phyloP scores from a whole-genome alignment of 495 filamentous ascomycete genomes.

The Hypoxylon perforatum region DNA sequence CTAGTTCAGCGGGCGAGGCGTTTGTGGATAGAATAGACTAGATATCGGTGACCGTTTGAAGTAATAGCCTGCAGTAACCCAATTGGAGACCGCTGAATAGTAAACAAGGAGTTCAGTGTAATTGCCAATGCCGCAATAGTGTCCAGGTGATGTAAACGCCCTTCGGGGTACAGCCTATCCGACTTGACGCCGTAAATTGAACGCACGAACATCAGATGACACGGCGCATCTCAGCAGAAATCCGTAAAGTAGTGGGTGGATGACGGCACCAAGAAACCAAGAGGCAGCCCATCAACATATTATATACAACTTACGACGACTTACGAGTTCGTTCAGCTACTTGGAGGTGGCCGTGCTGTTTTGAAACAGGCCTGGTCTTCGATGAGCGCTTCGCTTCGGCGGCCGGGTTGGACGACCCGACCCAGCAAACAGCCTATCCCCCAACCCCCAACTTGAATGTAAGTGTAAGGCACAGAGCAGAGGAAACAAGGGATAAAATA shows the following conservation, averaged over 20 bases:
- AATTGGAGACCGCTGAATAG: conserved; percentile 15
- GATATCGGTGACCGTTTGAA: conserved; percentile 24
- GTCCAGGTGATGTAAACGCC: not conserved
- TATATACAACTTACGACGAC: conserved; percentile 31
- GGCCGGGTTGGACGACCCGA: conserved; percentile 20
- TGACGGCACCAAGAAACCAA: conserved; percentile 5
- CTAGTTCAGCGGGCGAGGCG: conserved; percentile 36
- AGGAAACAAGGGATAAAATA: not conserved
- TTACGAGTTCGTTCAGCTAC: conserved; percentile 19
- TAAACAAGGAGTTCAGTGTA: conserved; percentile 12
- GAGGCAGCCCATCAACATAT: conserved; percentile 31
- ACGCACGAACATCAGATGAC: conserved; percentile 10
- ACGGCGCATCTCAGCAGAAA: not conserved
- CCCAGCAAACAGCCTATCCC: not conserved
- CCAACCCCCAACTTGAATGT: conserved; percentile 10
- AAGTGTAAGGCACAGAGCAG: conserved; percentile 3
- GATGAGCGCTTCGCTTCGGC: conserved; percentile 36
- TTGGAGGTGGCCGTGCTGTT: conserved; percentile 30
- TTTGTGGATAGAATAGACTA: conserved; percentile 43
- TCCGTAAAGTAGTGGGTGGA: not conserved
- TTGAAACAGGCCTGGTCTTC: conserved; percentile 32
- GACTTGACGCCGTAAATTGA: conserved; percentile 3
- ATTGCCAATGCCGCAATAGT: conserved; percentile 24
- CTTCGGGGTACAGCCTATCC: conserved; percentile 15
- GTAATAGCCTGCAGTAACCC: conserved; percentile 12